phyloP scores from a whole-genome alignment of 352 stramenopile genomes.

The Phytophthora sp. region DNA sequence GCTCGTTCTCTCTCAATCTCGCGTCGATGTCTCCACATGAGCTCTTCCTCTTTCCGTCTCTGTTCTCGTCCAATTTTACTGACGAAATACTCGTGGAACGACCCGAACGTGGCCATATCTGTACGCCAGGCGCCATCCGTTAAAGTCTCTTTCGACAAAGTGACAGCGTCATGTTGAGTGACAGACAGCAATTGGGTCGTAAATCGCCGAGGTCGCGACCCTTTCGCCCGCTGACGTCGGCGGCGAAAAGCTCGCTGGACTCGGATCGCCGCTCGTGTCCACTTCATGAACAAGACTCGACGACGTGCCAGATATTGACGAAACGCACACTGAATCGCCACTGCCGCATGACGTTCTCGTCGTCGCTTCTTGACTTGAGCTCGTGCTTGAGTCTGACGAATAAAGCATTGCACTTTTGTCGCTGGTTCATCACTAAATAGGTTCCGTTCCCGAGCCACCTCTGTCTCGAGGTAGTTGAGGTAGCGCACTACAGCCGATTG shows the following conservation, averaged over 20 bases:
- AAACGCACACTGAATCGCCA: conserved; percentile 72
- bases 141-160: background rate
- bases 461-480: conserved; percentile 56
- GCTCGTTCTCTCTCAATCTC: conserved; percentile 51
- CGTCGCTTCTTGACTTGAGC: conserved; percentile 34
- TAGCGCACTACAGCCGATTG: conserved; percentile 56
- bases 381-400: conserved; percentile 39
- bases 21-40: conserved; percentile 39
- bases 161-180: conserved; percentile 46
- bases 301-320: conserved; percentile 71
- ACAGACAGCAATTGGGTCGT: conserved; percentile 54
- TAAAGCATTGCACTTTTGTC: conserved; percentile 58
- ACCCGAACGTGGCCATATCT: conserved; percentile 64
- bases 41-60: conserved; percentile 53
- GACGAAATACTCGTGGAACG: conserved; percentile 58
- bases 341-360: conserved; percentile 39
- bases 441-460: too few species aligned
- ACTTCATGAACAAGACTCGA: conserved; percentile 50
- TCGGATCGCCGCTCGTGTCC: conserved; percentile 50
- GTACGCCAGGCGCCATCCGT: conserved; percentile 36
- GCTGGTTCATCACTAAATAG: too few species aligned
- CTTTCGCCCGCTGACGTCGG: conserved; percentile 48
- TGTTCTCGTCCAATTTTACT: conserved; percentile 61
- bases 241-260: conserved; percentile 71
- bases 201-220: conserved; percentile 43